These are phyloP conservation scores for Licmophora abbreviata DNA, from an alignment of 108 stramenopile genomes.

Conservation along the genomic window DNA sequence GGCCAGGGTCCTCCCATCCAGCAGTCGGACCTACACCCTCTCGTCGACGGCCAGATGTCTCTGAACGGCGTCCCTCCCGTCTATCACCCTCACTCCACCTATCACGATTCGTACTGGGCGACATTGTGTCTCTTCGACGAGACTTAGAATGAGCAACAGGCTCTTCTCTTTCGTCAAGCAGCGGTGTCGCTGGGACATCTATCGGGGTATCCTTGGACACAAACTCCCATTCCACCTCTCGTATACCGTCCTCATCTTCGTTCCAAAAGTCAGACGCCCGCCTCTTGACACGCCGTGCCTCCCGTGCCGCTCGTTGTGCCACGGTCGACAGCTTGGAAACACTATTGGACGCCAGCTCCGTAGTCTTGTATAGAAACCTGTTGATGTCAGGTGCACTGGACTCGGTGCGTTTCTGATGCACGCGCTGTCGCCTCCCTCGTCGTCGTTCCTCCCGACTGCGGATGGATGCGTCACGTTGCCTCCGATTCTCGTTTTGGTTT, in stretches of 20 bases:
- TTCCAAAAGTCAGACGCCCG: neutral
- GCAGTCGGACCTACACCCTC: neutral
- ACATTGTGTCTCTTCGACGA: conserved; percentile 1
- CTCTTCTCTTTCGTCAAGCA: conserved; percentile 2
- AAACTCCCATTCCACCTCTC: conserved; percentile 1
- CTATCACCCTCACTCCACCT: neutral
- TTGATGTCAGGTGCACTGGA: neutral
- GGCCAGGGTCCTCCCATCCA: neutral
- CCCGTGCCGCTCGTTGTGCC: neutral
- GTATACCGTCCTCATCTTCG: neutral
- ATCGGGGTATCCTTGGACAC: conserved; percentile 1
- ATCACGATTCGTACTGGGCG: neutral
- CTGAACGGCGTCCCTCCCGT: neutral
- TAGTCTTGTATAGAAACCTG: neutral
- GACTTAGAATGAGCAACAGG: neutral
- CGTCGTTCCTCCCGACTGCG: too few species aligned
- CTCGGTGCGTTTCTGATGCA: neutral
- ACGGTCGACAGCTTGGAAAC: neutral
- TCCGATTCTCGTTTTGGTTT: too few species aligned
- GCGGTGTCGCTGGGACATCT: neutral
- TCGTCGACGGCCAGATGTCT: neutral
- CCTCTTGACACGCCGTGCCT: neutral
- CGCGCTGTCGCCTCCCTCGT: neutral
- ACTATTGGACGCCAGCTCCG: neutral
- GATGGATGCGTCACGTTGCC: too few species aligned